phyloP scores from a whole-genome alignment of 2,329 filamentous ascomycete species.

The Aspergillus awamori region DNA sequence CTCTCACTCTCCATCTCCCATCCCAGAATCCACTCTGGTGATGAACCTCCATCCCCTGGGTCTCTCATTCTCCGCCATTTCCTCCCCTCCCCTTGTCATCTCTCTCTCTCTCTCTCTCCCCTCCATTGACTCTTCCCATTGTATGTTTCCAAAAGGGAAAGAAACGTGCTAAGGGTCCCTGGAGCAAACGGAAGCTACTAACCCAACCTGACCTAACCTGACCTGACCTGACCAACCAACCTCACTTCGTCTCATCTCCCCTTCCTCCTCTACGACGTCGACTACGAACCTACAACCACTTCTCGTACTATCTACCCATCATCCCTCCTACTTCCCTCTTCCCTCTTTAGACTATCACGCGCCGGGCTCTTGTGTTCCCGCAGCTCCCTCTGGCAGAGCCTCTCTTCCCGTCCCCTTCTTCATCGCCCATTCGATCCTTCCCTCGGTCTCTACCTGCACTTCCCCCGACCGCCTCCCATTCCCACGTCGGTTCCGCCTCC shows the following conservation, averaged over 20 bases:
- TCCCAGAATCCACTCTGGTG: neutral
- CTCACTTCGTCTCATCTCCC: too few species aligned
- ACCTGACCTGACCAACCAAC: too few species aligned
- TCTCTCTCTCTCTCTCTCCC: conserved; percentile 7
- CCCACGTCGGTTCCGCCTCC: neutral
- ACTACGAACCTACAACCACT: neutral
- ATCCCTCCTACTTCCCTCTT: neutral
- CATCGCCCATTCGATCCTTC: conserved; percentile 10
- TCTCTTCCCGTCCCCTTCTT: conserved; percentile 6
- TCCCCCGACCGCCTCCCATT: conserved; percentile 8
- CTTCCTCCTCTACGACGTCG: neutral
- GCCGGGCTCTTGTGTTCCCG: neutral
- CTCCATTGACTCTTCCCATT: neutral
- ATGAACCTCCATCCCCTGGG: neutral
- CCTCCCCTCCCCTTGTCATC: neutral
- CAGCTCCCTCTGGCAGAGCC: conserved; percentile 2
- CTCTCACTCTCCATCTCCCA: conserved; percentile 3
- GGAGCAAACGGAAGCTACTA: neutral
- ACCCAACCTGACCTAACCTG: neutral
- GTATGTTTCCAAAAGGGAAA: neutral
- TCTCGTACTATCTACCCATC: neutral
- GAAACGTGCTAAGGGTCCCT: too few species aligned
- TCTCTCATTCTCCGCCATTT: neutral
- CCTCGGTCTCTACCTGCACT: conserved; percentile 12
- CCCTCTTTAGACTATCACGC: neutral